Conservation (phyloP, 768 basidiomycete genomes). For the Phanerochaete sordida region DNA sequence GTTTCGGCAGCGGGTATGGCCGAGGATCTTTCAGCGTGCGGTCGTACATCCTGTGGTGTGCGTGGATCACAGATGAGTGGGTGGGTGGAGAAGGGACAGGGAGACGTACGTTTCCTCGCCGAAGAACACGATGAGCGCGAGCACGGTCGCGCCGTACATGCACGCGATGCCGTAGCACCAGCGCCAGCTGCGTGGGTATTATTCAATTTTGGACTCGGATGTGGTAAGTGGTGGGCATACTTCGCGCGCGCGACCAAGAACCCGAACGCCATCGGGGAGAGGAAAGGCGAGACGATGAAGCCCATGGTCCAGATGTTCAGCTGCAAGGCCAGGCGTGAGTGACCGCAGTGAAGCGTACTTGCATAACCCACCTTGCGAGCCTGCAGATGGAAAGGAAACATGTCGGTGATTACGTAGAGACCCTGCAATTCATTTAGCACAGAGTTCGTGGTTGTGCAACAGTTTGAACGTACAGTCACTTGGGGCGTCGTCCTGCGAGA, state of each 20-base stretch:
- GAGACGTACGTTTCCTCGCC: slow-evolving; percentile 60
- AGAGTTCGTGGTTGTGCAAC: neutral
- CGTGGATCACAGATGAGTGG: too few relatives aligned
- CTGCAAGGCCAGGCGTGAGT: slow-evolving; percentile 25
- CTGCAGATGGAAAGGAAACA: slow-evolving; percentile 69
- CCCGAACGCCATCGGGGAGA: slow-evolving; percentile 64
- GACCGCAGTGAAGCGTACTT: neutral
- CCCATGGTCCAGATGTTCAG: slow-evolving; percentile 74
- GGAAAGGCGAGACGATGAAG: slow-evolving; percentile 61
- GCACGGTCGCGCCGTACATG: slow-evolving; percentile 53
- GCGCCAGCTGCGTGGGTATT: slow-evolving; percentile 44
- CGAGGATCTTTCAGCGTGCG: slow-evolving; percentile 40
- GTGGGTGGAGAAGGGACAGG: too few relatives aligned
- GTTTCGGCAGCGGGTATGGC: slow-evolving; percentile 42
- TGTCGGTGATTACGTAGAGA: slow-evolving; percentile 56
- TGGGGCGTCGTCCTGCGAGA: slow-evolving; percentile 49
- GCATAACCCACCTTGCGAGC: slow-evolving; percentile 48
- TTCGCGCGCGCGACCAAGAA: slow-evolving; percentile 60
- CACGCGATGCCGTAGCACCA: slow-evolving; percentile 68
- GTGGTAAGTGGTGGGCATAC: slow-evolving; percentile 16
- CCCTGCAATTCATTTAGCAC: slow-evolving; percentile 33
- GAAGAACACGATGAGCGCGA: slow-evolving; percentile 54
- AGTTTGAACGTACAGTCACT: slow-evolving; percentile 37
- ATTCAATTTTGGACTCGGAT: neutral
- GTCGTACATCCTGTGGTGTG: slow-evolving; percentile 51